Base-by-base conservation (phyloP, 2,329 filamentous ascomycete species). In the Neoscytalidium dimidiatum region DNA sequence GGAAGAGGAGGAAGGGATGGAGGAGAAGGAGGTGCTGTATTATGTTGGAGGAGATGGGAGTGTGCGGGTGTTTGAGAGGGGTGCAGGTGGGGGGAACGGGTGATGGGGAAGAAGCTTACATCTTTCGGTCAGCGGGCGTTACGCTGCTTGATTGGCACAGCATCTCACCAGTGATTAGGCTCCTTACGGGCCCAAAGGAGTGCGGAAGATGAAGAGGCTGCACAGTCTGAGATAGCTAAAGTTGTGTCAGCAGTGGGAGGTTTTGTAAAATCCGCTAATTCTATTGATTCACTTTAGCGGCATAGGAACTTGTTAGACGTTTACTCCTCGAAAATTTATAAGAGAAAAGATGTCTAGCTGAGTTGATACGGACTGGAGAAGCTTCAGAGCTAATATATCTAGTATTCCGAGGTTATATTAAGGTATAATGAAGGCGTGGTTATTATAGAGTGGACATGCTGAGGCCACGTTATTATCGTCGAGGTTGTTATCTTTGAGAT, bases 21-120 rank as follows among this genome's bases (percentile, higher is more conserved):
- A 79, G 58, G 85, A 91, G 70, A 87, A 83, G 67, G 94, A 97
- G 79, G 85, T 91, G 72, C 73, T 97, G 74, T 97, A 96, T 80
- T 88, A 91, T 73, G 87, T 97, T 31, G 86, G 88, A 62, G 87
- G 88, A 9, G 93, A 97, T 80, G 92, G 92, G 1, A 85, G 86
- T 23, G 92, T 93, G 26, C 90, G 83, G 72, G 91, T 97, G 7
- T 97, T 97, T 82, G 92, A 92, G 73, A 86, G 93, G 73, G 93
- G 94, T 5, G 87, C 72, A 64, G 75, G 73, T n/a, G 68, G 57
- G 5, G 69, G 62, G 19, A 53, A 41, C 23, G 62, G 44, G 17
- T 49, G 28, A 58, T 31, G n/a, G n/a, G n/a, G n/a, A n/a, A n/a
- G n/a, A n/a, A n/a, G n/a, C n/a, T n/a, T n/a, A n/a, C n/a, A n/a